Base-by-base conservation (phyloP, 2,329 filamentous ascomycete species). In the Balansia obtecta region DNA sequence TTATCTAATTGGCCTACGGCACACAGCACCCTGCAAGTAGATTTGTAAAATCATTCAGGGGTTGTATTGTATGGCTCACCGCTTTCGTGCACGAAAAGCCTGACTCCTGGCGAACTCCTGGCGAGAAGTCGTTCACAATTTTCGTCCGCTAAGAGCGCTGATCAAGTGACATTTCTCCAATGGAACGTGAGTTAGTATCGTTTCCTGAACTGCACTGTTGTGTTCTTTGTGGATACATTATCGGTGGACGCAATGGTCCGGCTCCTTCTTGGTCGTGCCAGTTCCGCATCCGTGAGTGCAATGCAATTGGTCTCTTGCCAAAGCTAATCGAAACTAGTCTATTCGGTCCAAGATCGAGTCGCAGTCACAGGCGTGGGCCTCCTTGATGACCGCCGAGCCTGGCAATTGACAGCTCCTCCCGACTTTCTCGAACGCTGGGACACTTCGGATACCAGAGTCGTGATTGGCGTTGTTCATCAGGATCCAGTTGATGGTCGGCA, bases 201-300 rank as follows among this genome's bases (percentile, higher is more conserved):
- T n/a, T n/a, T 34, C 10, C 33, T 34, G 3, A 13, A 34, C 2
- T 34, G 2, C 33, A 34, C 45, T 51, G 3, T 44, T 51, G 52
- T 46, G 13, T 51, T 41, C 45, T 54, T 46, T 54, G 50, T 27
- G 52, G 46, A 48, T 16, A 52, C 16, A 20, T 11, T 22, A 50
- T 54, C 47, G 41, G 43, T 39, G 22, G 50, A 33, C 1, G 37
- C 45, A 46, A 45, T 16, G 34, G 38, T 16, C 42, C 37, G 5
- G 50, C 48, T 42, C 37, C 47, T 46, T 18, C 43, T 46, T 54
- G 52, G 52, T 41, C n/a, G 27, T 6, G 11, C 13, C 37, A 32
- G 52, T 54, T 54, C 39, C 52, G 52, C 50, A 50, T 54, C 41
- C 46, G 50, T 52, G 20, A 52, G 52, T 40, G 15, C 16, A 16